Base-by-base conservation (phyloP, 2,329 filamentous ascomycete genomes). In the Clonostachys sp. region DNA sequence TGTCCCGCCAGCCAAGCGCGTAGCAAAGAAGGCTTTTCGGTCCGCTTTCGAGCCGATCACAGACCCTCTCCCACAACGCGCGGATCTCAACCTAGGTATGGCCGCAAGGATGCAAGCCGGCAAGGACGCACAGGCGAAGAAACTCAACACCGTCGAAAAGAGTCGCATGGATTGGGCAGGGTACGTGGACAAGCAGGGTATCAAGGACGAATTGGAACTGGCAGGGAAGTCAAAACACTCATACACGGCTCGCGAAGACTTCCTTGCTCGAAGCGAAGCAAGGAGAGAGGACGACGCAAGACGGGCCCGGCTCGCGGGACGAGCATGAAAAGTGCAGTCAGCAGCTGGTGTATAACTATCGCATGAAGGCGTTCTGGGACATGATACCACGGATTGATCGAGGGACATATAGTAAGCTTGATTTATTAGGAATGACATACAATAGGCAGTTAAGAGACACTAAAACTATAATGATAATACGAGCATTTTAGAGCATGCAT, bases 111-210 rank as follows among this genome's bases (percentile, higher is more conserved):
- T 76, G 45, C 68, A 70, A 55, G 71, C 75, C 44, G 72, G 70
- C 46, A 75, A 72, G 49, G 67, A 66, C 41, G 72, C 72, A 14
- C 72, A 76, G 50, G 76, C 80, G 44, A 81, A 78, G 71, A 87
- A 86, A 60, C 70, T 87, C 54, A 87, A 84, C 60, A 84, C 83
- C 14, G 81, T 87, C 14, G 83, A 87, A 66, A 87, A 87, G 74
- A 86, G 81, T 56, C 75, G 81, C 45, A 83, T 87, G 78, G 84
- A 87, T 63, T 87, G 84, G 84, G 84, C 83, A 4, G 82, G 83
- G 12, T 87, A 79, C 56, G 84, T 87, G 48, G 84, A 87, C 65
- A 80, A 84, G 61, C 83, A 86, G 62, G 84, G 84, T 9, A 83
- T 87, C 65, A 77, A 83, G 61, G 82, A 87, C 63, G 84, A 87